Evolutionary conservation across 176 grass and related monocot genomes (phyloP), one percentile per base, ranked within the genome.

Genomic region (Eleusine indica): DNA sequence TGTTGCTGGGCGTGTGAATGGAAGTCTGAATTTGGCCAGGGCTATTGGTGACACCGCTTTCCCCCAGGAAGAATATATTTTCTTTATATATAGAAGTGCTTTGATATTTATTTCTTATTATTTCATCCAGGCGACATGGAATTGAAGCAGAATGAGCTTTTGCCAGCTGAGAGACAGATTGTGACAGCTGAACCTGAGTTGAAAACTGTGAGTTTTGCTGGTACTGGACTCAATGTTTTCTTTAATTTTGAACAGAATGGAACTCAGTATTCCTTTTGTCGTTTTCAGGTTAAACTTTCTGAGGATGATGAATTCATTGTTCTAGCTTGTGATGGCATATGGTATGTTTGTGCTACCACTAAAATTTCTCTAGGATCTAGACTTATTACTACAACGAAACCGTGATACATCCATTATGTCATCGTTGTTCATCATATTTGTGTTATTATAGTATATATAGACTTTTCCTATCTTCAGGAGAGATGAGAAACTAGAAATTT

Each of bases 271-370:
- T 71, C 32, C 16, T 75, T 89, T 79, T 21, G 53, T 76, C 85
- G 56, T 42, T 78, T 68, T 68, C 84, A 99, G 96, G 86, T 96
- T 58, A 83, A 90, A 63, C 89, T 99, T 73, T 96, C 85, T 60
- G 93, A 99, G 40, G 96, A 96, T 76, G 93, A 99, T 76, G 96
- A 99, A 40, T 99, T 99, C 68, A 80, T 99, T 30, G 79, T 96
- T 89, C 80, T 99, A 70, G 96, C 96, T 49, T 99, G 93, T 69
- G 96, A 96, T 85, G 96, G 96, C 52, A 89, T 99, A 61, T 99
- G 96, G 96, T 99, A 95, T 39, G 80, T 17, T 16, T 54, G 73
- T 64, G 22, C 58, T 64, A 30, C 61, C 10, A 64, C 61, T 4
- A 80, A 43, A 53, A 52, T 62, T 47, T 73, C 18, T 46, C 21